Evolutionary conservation across 495 filamentous ascomycete species (phyloP).

Genomic region (Mycothermus thermophilus): DNA sequence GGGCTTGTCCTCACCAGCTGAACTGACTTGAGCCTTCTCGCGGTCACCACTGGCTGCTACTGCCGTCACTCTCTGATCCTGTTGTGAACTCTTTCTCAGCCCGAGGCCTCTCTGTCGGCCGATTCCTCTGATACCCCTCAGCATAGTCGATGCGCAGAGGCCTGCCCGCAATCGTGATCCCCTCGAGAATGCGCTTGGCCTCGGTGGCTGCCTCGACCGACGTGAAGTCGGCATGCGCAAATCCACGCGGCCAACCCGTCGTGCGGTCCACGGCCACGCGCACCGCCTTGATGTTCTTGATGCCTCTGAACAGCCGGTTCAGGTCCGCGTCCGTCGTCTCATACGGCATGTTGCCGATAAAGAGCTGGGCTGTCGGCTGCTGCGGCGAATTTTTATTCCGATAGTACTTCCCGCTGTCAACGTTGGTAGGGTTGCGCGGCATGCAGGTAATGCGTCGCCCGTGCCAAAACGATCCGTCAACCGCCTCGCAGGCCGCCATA

Average conservation of each 20-base stretch:
- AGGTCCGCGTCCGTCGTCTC: slow-evolving; percentile 82
- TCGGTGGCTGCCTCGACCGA: slow-evolving; percentile 45
- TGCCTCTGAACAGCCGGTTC: slow-evolving; percentile 60
- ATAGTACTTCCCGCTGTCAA: not conserved
- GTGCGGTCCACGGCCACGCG: slow-evolving; percentile 80
- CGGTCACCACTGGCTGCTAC: too few species aligned
- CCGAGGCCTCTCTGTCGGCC: too few species aligned
- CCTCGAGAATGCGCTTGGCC: slow-evolving; percentile 43
- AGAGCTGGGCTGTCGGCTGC: slow-evolving; percentile 53
- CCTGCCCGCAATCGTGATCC: slow-evolving; percentile 50
- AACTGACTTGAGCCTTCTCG: too few species aligned
- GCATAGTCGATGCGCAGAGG: slow-evolving; percentile 53
- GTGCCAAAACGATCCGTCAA: slow-evolving; percentile 59
- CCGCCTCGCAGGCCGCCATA: slow-evolving; percentile 44
- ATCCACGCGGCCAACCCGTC: slow-evolving; percentile 78
- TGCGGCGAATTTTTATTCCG: slow-evolving; percentile 2
- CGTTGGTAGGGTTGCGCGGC: slow-evolving; percentile 29
- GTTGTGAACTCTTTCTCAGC: too few species aligned
- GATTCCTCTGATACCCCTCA: slow-evolving; percentile 3
- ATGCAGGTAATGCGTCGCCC: slow-evolving; percentile 56
- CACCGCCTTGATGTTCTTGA: slow-evolving; percentile 64
- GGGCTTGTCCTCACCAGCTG: too few species aligned
- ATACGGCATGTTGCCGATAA: slow-evolving; percentile 80
- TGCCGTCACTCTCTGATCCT: too few species aligned
- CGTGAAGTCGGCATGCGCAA: slow-evolving; percentile 77